phyloP scores from a whole-genome alignment of 2,329 filamentous ascomycete species.

The Leptodontidium sp. region DNA sequence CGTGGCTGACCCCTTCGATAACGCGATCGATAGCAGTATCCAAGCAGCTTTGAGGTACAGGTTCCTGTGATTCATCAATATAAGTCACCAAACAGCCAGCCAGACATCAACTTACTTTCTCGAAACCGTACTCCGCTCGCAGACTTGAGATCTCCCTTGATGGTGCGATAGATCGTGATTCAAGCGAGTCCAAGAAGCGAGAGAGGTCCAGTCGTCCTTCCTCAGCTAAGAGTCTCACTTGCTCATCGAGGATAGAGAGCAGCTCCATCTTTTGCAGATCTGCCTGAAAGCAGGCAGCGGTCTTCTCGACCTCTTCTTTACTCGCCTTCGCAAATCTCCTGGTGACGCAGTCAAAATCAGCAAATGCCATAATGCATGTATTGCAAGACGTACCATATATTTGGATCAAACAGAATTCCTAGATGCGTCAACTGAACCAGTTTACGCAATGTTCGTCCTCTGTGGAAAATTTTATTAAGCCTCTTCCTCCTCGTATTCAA shows the following conservation, averaged over 20 bases:
- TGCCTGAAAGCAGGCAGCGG: constrained; percentile 28
- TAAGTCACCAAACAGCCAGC: constrained; percentile 22
- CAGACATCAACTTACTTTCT: constrained; percentile 31
- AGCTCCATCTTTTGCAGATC: constrained; percentile 38
- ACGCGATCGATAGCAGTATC: too few relatives aligned
- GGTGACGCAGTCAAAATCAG: constrained; percentile 29
- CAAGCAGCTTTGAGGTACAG: constrained; percentile 28
- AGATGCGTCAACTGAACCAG: constrained; percentile 27
- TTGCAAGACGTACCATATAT: constrained; percentile 32
- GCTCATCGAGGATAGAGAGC: constrained; percentile 36
- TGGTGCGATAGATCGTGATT: constrained; percentile 32
- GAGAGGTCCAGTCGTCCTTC: constrained; percentile 33
- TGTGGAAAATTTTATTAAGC: constrained; percentile 30
- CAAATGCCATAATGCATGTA: constrained; percentile 22
- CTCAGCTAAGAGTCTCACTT: constrained; percentile 36
- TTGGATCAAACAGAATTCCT: constrained; percentile 31
- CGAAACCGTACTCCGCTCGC: constrained; percentile 30
- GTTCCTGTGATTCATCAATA: constrained; percentile 34
- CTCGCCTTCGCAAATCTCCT: constrained; percentile 32
- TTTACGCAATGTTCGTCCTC: constrained; percentile 30
- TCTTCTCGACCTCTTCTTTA: constrained; percentile 31
- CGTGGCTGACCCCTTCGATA: too few relatives aligned
- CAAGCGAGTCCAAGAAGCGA: constrained; percentile 31
- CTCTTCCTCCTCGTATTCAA: constrained; percentile 26
- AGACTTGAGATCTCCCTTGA: constrained; percentile 31